Base-by-base conservation (phyloP, 139 green algal species). In the Monoraphidium neglectum region DNA sequence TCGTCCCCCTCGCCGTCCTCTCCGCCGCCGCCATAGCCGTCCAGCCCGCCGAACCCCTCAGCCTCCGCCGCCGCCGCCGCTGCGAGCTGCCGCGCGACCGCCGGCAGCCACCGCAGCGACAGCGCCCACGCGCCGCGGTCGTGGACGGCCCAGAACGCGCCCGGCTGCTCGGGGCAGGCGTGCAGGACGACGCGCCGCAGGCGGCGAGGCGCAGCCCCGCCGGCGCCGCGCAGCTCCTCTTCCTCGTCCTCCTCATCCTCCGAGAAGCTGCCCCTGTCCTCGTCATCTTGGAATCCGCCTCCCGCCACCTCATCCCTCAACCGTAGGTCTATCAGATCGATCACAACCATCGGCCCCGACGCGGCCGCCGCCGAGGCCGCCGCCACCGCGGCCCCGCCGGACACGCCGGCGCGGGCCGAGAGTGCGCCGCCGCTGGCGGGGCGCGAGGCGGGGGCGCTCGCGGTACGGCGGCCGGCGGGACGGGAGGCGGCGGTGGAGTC, bases 41-140 rank as follows among this genome's bases (percentile, higher is more conserved):
- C 26, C 49, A 47, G 16, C 24, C 62, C 43, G 47, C 54, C 28
- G 18, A 49, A 43, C 26, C 46, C 61, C 43, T 51, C 60, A 5
- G 54, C 51, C 38, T 35, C 68, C 35, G 68, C 68, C n/a, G 15
- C 15, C 32, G 61, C 26, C 61, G 15, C 24, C 33, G 61, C 32
- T 28, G 33, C 61, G 21, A 68, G 32, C 61, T 26, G 21, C 54
- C 54, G 54, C 54, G 54, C 32, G 24, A 38, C 61, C 18, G 61
- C 61, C 18, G 32, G 73, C 64, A 79, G 46, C 75, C 75, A 80
- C 32, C 40, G 53, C 4, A 75, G 56, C 24, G 74, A 62, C 13
- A 80, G 57, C 15, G 53, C 75, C 75, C 75, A 80, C 37, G 43
- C 64, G 32, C 75, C 75, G 15, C 64, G 38, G 32, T 76, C 75